These are phyloP conservation scores for Talaromyces islandicus DNA, from an alignment of 2,329 filamentous ascomycete genomes.

Conservation along the genomic window DNA sequence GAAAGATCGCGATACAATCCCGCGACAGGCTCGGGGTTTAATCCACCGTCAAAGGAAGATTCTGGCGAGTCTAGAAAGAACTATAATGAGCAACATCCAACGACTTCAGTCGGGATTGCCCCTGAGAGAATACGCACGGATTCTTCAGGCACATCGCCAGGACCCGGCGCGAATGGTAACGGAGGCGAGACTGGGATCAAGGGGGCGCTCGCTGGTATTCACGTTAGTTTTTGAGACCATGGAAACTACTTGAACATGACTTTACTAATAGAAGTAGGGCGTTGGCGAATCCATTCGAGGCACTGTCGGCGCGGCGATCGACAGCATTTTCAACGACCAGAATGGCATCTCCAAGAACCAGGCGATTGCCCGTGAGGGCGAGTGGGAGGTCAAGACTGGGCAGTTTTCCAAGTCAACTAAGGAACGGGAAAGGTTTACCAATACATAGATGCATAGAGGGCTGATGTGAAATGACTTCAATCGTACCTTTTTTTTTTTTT, in stretches of 20 bases:
- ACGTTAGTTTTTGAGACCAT: constrained; percentile 22
- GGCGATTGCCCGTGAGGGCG: constrained; percentile 29
- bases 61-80: background rate
- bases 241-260: background rate
- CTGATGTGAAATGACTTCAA: background rate
- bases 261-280: constrained; percentile 21
- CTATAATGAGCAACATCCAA: background rate
- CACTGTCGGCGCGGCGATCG: constrained; percentile 29
- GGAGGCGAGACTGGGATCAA: constrained; percentile 20
- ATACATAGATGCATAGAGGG: too few species aligned
- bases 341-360: constrained; percentile 32
- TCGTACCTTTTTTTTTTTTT: too few species aligned
- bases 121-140: background rate
- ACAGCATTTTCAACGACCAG: constrained; percentile 31
- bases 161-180: background rate
- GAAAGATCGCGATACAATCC: constrained; percentile 19
- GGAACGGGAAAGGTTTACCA: constrained; percentile 8
- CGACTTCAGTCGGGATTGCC: background rate
- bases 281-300: constrained; percentile 37
- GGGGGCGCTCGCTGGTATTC: constrained; percentile 25
- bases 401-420: constrained; percentile 19
- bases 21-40: constrained; percentile 18
- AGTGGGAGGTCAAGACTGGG: constrained; percentile 27
- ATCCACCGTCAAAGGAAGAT: background rate
- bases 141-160: background rate